Evolutionary conservation across 495 filamentous ascomycete species (phyloP).

Genomic region (Xylaria palmicola): DNA sequence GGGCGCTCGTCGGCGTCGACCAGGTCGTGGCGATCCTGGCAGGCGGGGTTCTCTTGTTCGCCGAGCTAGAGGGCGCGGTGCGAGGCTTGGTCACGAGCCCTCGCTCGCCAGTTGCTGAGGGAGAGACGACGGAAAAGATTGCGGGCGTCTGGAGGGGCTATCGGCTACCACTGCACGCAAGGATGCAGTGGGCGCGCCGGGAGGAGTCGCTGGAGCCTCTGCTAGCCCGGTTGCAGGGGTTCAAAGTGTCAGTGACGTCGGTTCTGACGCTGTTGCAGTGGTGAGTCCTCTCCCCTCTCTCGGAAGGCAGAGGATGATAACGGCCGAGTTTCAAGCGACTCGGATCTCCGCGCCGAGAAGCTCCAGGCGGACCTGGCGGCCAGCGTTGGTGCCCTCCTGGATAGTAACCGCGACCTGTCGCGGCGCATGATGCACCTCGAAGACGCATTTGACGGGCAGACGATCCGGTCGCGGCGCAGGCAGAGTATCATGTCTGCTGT

Average conservation of each 20-base stretch:
- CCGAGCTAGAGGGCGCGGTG: conserved; percentile 22
- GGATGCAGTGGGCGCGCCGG: conserved; percentile 22
- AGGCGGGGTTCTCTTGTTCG: conserved; percentile 28
- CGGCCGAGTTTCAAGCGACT: conserved; percentile 5
- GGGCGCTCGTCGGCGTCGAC: conserved; percentile 21
- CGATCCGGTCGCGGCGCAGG: background rate
- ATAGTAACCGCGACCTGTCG: conserved; percentile 12
- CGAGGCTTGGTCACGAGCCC: background rate
- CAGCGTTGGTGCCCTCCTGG: conserved; percentile 12
- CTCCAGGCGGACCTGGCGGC: conserved; percentile 6
- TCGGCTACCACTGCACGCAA: conserved; percentile 4
- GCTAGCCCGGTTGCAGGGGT: conserved; percentile 17
- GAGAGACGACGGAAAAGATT: background rate
- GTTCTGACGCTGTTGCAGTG: conserved; percentile 23
- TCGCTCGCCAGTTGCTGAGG: background rate
- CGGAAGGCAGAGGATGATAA: background rate
- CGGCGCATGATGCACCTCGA: conserved; percentile 17
- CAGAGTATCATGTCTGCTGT: background rate
- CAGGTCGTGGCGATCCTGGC: conserved; percentile 24
- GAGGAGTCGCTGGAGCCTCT: conserved; percentile 12
- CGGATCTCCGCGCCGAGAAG: conserved; percentile 10
- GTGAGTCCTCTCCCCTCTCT: background rate
- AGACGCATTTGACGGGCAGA: conserved; percentile 15
- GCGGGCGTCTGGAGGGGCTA: background rate
- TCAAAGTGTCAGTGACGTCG: conserved; percentile 19